Evolutionary conservation across 768 basidiomycete genomes (phyloP), one percentile per base, ranked within the genome.

Genomic region (Kwoniella pini): DNA sequence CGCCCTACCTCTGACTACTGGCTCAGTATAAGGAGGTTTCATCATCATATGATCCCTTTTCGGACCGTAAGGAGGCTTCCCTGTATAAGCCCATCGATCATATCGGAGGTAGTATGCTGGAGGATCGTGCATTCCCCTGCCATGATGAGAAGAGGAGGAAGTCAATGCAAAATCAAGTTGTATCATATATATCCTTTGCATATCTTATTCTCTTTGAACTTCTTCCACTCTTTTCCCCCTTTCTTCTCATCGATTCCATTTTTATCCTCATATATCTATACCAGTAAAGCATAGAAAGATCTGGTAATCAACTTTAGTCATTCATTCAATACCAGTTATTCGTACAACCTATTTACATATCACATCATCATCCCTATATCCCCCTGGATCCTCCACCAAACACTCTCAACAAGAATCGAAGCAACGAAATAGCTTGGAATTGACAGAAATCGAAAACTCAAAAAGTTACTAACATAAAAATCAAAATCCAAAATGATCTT

Each of bases 401-500:
- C 40, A 6, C 17, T 27, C 22, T 26, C 17, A 9, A 24, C 24
- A 22, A 10, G 6, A 43, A 46, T 7, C 19, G 10, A 46, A 4
- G 26, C 9, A 46, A 46, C 40, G n/a, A 19, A 46, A 12, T 17
- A 22, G 10, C 44, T 46, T 46, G 24, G 9, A 7, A 6, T 10
- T 22, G 6, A 17, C 2, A 6, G n/a, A 21, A n/a, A 48, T 13
- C 5, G 13, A 21, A 28, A 12, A 48, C 13, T 15, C 26, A 1
- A 26, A 6, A 6, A 12, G 27, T 11, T 12, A 49, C 28, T 28
- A 49, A 49, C 24, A 6, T 13, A 30, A 30, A 33, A 31, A 31
- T 31, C 30, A 50, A 11, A 50, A 50, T 12, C 40, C 7, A 42
- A 10, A 19, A 54, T 57, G 55, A 24, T 48, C 44, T 57, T 57